These are phyloP conservation scores for Kluyveromyces marxianus DNA, from an alignment of 1,139 yeast genomes.

Conservation along the genomic window DNA sequence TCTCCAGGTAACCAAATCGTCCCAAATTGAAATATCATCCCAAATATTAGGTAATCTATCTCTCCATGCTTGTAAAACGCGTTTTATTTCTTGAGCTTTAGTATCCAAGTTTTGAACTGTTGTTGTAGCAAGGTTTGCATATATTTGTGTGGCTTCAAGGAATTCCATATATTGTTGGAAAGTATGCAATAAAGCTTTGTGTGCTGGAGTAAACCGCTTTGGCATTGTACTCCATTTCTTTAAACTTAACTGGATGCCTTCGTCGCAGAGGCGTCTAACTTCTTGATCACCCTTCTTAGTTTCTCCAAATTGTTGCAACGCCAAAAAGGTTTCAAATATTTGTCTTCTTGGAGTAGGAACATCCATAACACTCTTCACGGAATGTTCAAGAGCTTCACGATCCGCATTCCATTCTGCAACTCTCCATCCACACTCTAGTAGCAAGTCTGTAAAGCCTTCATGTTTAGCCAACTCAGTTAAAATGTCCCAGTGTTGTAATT, in stretches of 20 bases:
- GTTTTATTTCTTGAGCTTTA: conserved; percentile 86
- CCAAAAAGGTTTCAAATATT: conserved; percentile 86
- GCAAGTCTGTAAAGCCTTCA: conserved; percentile 91
- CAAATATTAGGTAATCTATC: conserved; percentile 92
- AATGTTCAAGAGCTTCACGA: conserved; percentile 87
- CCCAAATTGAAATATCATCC: conserved; percentile 98
- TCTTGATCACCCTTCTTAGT: conserved; percentile 76
- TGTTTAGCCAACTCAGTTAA: conserved; percentile 94
- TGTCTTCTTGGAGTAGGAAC: conserved; percentile 97
- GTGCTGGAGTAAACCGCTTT: conserved; percentile 70
- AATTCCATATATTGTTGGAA: conserved; percentile 97
- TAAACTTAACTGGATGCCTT: conserved; percentile 87
- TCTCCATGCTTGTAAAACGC: conserved; percentile 96
- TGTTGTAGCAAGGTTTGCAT: conserved; percentile 80
- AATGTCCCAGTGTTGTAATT: conserved; percentile 96
- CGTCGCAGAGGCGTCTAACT: conserved; percentile 82
- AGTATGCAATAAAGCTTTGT: conserved; percentile 81
- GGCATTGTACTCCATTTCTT: conserved; percentile 95
- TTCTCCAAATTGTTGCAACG: conserved; percentile 89
- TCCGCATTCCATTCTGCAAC: conserved; percentile 98
- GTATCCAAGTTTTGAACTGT: conserved; percentile 87
- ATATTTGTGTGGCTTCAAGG: conserved; percentile 94
- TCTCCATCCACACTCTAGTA: conserved; percentile 98
- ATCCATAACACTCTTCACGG: conserved; percentile 94
- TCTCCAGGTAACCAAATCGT: conserved; percentile 96